These are phyloP conservation scores for Exophiala mesophila DNA, from an alignment of 2,329 filamentous ascomycete genomes.

Conservation along the genomic window DNA sequence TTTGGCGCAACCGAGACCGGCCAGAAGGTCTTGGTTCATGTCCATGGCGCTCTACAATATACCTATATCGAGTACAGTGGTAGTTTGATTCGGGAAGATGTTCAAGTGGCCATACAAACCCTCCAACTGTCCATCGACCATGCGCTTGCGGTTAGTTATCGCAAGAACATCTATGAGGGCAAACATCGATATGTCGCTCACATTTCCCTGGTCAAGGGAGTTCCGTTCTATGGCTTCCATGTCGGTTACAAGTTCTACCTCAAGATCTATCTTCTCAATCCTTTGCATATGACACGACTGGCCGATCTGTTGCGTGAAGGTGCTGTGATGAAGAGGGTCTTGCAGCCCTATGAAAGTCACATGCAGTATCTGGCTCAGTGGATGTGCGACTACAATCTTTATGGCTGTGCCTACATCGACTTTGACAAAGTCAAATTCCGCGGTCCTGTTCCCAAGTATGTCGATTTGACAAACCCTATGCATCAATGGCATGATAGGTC, in stretches of 20 bases:
- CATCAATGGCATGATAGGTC: slow-evolving; percentile 79
- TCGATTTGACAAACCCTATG: slow-evolving; percentile 55
- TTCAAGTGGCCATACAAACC: slow-evolving; percentile 68
- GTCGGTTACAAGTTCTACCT: slow-evolving; percentile 87
- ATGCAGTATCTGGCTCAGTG: slow-evolving; percentile 89
- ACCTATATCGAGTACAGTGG: slow-evolving; percentile 85
- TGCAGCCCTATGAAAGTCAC: slow-evolving; percentile 93
- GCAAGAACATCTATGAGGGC: slow-evolving; percentile 65
- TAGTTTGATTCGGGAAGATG: slow-evolving; percentile 60
- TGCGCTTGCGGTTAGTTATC: slow-evolving; percentile 79
- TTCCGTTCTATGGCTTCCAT: slow-evolving; percentile 94
- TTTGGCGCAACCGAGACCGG: slow-evolving; percentile 93
- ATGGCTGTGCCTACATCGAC: slow-evolving; percentile 84
- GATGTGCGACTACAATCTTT: slow-evolving; percentile 98
- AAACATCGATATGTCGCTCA: slow-evolving; percentile 76
- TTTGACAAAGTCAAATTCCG: slow-evolving; percentile 68
- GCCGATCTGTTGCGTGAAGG: slow-evolving; percentile 84
- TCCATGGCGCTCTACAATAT: slow-evolving; percentile 94
- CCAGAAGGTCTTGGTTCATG: slow-evolving; percentile 91
- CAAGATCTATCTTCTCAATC: slow-evolving; percentile 92
- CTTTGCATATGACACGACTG: slow-evolving; percentile 77
- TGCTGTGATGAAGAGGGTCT: slow-evolving; percentile 71
- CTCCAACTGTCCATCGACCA: slow-evolving; percentile 86
- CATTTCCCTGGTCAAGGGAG: slow-evolving; percentile 84
- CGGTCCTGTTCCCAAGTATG: slow-evolving; percentile 64